Evolutionary conservation across 2,329 filamentous ascomycete genomes (phyloP).

Genomic region (Thielaviopsis musarum): DNA sequence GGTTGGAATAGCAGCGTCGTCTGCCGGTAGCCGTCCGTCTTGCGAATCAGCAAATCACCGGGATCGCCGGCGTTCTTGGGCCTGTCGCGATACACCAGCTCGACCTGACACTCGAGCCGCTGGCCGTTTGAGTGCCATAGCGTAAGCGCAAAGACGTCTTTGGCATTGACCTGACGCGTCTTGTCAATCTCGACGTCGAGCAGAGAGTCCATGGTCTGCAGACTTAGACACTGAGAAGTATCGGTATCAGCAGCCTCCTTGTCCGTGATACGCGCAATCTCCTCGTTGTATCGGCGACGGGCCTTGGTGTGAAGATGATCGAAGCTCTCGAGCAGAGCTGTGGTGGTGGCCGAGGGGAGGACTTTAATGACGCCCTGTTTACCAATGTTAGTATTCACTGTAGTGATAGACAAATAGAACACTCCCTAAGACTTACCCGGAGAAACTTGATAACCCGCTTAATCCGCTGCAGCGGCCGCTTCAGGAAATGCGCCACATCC

Average conservation of each 20-base stretch:
- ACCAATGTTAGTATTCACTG: neutral
- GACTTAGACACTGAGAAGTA: slow-evolving; percentile 60
- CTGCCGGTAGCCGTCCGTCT: slow-evolving; percentile 58
- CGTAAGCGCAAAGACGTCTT: slow-evolving; percentile 78
- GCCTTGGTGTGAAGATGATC: slow-evolving; percentile 61
- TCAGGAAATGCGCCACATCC: slow-evolving; percentile 84
- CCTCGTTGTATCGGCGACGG: slow-evolving; percentile 45
- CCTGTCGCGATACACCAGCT: slow-evolving; percentile 74
- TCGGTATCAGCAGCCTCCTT: slow-evolving; percentile 77
- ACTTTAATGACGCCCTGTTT: slow-evolving; percentile 38
- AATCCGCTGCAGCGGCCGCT: slow-evolving; percentile 70
- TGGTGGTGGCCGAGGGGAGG: slow-evolving; percentile 29
- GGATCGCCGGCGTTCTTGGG: slow-evolving; percentile 44
- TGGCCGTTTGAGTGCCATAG: slow-evolving; percentile 81
- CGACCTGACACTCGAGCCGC: slow-evolving; percentile 72
- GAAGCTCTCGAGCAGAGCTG: slow-evolving; percentile 34
- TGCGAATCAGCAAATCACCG: slow-evolving; percentile 83
- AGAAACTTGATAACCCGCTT: slow-evolving; percentile 79
- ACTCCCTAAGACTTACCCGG: slow-evolving; percentile 41
- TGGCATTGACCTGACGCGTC: slow-evolving; percentile 67
- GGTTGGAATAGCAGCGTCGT: slow-evolving; percentile 85
- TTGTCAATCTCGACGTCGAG: slow-evolving; percentile 56
- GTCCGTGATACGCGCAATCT: slow-evolving; percentile 58
- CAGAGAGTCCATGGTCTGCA: slow-evolving; percentile 57
- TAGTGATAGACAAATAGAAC: neutral